Evolutionary conservation across 495 filamentous ascomycete genomes (phyloP).

Genomic region (Neurospora sp.): DNA sequence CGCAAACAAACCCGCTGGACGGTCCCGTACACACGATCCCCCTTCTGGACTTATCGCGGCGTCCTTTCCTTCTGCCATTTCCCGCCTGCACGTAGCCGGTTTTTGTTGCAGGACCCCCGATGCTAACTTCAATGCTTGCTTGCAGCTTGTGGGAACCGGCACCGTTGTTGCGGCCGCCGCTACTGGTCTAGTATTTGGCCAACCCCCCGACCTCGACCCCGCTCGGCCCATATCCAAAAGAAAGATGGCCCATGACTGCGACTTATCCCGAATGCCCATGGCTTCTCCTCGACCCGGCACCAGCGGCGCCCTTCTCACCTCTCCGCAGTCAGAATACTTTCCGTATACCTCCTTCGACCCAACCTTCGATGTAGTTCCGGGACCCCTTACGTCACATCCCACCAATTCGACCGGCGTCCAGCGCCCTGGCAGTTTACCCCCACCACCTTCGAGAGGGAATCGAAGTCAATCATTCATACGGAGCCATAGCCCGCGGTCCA

Average conservation of each 20-base stretch:
- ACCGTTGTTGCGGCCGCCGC: conserved; percentile 51
- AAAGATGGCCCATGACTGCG: conserved; percentile 32
- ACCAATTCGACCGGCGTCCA: conserved; percentile 16
- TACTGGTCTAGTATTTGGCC: conserved; percentile 43
- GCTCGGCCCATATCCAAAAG: conserved; percentile 24
- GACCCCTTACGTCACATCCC: conserved; percentile 21
- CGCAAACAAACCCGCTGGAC: neutral
- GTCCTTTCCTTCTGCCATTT: neutral
- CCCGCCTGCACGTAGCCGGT: conserved; percentile 6
- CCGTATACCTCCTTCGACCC: conserved; percentile 22
- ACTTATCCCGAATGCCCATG: conserved; percentile 23
- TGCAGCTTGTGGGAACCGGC: conserved; percentile 47
- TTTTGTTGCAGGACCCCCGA: neutral
- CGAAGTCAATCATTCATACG: conserved; percentile 38
- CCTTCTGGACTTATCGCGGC: neutral
- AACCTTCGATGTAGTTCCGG: conserved; percentile 11
- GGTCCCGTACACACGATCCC: neutral
- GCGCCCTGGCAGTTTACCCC: conserved; percentile 14
- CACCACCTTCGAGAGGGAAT: conserved; percentile 20
- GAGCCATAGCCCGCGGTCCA: conserved; percentile 25
- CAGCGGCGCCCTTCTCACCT: conserved; percentile 20
- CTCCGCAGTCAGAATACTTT: conserved; percentile 25
- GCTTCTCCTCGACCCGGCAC: conserved; percentile 32
- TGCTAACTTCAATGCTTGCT: conserved; percentile 9
- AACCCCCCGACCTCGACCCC: conserved; percentile 29